These are phyloP conservation scores for Ensete glaucum DNA, from an alignment of 176 grass and related monocot genomes.

Conservation along the genomic window DNA sequence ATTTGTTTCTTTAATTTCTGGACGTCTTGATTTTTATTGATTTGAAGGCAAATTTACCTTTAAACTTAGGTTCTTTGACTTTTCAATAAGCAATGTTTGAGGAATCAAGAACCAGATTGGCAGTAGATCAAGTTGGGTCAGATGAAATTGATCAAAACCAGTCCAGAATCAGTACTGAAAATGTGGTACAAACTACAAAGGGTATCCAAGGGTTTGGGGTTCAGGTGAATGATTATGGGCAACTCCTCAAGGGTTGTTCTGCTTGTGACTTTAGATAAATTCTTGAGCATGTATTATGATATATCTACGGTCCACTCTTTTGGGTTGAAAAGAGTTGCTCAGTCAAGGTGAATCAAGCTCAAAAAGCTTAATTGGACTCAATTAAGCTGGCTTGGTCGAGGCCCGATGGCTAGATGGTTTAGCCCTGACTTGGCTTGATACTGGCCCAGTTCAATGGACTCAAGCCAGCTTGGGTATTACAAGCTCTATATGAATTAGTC, in stretches of 20 bases:
- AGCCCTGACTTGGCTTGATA: not conserved
- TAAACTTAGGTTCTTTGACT: not conserved
- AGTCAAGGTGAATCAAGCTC: not conserved
- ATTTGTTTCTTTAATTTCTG: not conserved
- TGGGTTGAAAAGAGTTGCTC: not conserved
- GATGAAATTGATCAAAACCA: not conserved
- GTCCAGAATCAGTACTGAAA: not conserved
- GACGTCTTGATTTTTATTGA: not conserved
- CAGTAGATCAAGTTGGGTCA: not conserved
- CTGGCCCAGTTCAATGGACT: not conserved
- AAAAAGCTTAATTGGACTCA: not conserved
- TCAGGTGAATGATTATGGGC: not conserved
- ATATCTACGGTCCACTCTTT: not conserved
- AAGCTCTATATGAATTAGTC: not conserved
- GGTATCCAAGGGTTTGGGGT: not conserved
- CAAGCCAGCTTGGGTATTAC: not conserved
- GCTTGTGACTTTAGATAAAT: not conserved
- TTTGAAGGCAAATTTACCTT: not conserved
- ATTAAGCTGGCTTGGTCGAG: not conserved
- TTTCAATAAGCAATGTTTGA: no score
- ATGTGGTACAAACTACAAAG: not conserved
- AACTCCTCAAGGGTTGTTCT: not conserved
- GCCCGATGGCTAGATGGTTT: not conserved
- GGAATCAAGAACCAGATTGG: no score
- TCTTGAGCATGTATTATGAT: not conserved